Base-by-base conservation (phyloP, 2,329 filamentous ascomycete species). In the Xylariaceae sp. region DNA sequence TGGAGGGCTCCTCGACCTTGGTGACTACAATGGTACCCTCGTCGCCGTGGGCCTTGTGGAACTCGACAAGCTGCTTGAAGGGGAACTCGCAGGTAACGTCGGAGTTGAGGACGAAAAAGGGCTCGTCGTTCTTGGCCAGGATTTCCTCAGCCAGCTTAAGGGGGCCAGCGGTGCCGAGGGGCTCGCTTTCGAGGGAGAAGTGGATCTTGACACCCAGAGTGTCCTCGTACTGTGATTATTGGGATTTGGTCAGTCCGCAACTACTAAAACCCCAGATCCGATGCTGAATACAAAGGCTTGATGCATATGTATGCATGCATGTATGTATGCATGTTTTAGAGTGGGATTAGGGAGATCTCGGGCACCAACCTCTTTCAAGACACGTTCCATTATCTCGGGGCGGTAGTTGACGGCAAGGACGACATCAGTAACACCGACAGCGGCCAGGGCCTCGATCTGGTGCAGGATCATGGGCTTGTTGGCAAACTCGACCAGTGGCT, bases 401-500 rank as follows among this genome's bases (percentile, higher is more conserved):
- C 92, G 85, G 80, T 99, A 99, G 82, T 99, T 99, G 72, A 99
- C 94, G 55, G 94, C 92, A 51, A 99, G 83, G 48, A 99, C 92
- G 66, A 99, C 95, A 75, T 97, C 91, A 55, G 90, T 97, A 58
- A 97, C 94, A 70, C 92, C 92, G 51, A 90, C 92, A 53, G 85
- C 87, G 61, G 94, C 92, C 61, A 99, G 82, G 59, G 90, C 90
- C 76, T 96, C 90, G 64, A 99, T 89, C 75, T 99, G 92, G 75
- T 97, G 92, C 66, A 95, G 81, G 72, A 99, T 97, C 92, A 99
- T 99, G 69, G 91, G 94, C 76, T 94, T 92, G 82, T 99, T 99
- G 68, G 84, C 90, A 68, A 99, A 99, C 76, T 99, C 92, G 66
- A 99, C 94, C 61, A 99, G 82, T 59, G 94, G 92, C 75, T 97